These are phyloP conservation scores for Auricularia sp. DNA, from an alignment of 768 basidiomycete genomes.

Conservation along the genomic window DNA sequence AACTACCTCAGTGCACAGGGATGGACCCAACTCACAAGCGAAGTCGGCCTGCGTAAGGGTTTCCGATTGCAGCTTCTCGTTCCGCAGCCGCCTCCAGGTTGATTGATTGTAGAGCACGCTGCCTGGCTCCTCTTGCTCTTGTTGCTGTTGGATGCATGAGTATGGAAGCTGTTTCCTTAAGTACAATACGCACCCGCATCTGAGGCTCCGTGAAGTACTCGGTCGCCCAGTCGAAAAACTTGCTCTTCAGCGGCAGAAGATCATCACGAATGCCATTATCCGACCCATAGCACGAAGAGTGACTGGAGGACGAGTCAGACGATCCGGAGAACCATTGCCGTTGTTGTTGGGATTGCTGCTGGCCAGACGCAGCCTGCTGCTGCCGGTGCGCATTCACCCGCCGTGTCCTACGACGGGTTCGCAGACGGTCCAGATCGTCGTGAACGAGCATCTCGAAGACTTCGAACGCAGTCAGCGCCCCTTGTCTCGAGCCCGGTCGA, in stretches of 20 bases:
- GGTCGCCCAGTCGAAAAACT: conserved; percentile 91
- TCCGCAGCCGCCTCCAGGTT: conserved; percentile 86
- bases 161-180: not conserved
- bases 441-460: conserved; percentile 86
- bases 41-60: conserved; percentile 59
- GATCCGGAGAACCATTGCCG: conserved; percentile 19
- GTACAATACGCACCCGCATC: conserved; percentile 67
- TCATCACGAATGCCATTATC: conserved; percentile 56
- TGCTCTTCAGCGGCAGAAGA: conserved; percentile 80
- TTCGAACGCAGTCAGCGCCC: conserved; percentile 59
- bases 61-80: conserved; percentile 66
- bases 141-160: conserved; percentile 46
- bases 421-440: conserved; percentile 87
- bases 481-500: conserved; percentile 17
- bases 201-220: conserved; percentile 99
- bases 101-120: conserved; percentile 91
- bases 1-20: not conserved
- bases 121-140: conserved; percentile 92
- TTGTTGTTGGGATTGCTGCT: conserved; percentile 7
- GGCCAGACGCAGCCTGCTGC: not conserved
- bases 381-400: conserved; percentile 2
- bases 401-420: conserved; percentile 47
- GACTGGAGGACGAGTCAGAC: not conserved
- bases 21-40: conserved; percentile 47
- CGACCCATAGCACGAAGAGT: conserved; percentile 17